Evolutionary conservation across 768 basidiomycete species (phyloP).

Genomic region (Pholiota microspora): DNA sequence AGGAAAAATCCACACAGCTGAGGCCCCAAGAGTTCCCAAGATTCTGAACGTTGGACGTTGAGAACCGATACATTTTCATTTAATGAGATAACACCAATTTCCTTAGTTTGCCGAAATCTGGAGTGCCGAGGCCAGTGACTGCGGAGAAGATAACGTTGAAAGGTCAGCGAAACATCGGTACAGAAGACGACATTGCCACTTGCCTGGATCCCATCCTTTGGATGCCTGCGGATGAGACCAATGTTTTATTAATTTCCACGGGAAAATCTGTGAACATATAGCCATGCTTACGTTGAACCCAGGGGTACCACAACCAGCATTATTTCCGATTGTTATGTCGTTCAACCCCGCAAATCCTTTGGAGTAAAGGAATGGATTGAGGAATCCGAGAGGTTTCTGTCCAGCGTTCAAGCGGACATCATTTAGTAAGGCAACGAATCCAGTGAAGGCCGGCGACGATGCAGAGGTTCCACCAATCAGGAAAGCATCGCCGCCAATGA

Average conservation of each 20-base stretch:
- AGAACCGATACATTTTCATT: neutral
- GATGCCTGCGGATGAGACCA: constrained; percentile 30
- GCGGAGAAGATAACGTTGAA: neutral
- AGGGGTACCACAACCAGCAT: constrained; percentile 53
- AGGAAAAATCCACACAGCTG: no score
- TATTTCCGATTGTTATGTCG: constrained; percentile 55
- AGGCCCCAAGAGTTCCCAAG: no score
- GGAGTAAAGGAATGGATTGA: constrained; percentile 61
- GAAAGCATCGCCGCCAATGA: constrained; percentile 33
- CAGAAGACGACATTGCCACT: constrained; percentile 18
- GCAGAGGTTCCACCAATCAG: constrained; percentile 61
- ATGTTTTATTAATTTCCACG: neutral
- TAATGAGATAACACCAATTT: constrained; percentile 13
- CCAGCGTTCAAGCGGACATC: constrained; percentile 49
- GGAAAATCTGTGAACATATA: neutral
- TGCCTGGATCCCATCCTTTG: constrained; percentile 60
- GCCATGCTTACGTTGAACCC: constrained; percentile 52
- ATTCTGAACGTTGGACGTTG: no score
- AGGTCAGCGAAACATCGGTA: neutral
- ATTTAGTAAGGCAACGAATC: constrained; percentile 60
- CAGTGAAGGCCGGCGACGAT: constrained; percentile 58
- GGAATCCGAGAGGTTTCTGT: constrained; percentile 51
- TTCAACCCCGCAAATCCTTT: constrained; percentile 40
- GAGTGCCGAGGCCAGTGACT: constrained; percentile 57
- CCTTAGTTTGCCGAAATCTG: constrained; percentile 50